phyloP scores from a whole-genome alignment of 176 grass and related monocot genomes.

The Rhynchospora breviuscula region DNA sequence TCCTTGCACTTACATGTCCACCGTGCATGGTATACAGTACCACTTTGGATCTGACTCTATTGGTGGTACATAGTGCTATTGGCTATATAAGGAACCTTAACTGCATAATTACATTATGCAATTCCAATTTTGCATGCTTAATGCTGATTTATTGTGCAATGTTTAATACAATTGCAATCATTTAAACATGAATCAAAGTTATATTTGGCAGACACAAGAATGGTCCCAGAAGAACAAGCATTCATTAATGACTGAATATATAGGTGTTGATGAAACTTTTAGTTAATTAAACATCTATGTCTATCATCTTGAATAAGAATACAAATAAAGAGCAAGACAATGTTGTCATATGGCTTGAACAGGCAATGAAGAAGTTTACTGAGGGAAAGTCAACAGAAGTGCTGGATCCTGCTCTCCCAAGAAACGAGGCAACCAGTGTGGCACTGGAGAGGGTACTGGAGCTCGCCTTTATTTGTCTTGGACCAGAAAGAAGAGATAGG shows the following conservation, averaged over 20 bases:
- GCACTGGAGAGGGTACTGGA: constrained; percentile 63
- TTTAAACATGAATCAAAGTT: neutral
- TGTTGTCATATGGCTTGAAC: neutral
- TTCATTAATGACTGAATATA: neutral
- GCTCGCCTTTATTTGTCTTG: constrained; percentile 59
- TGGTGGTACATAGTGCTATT: neutral
- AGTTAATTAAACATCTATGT: neutral
- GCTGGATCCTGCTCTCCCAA: constrained; percentile 49
- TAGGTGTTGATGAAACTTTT: neutral
- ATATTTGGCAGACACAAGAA: neutral
- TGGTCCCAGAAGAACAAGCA: neutral
- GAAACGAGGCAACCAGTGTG: constrained; percentile 15
- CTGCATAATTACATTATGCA: neutral
- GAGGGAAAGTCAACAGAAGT: constrained; percentile 42
- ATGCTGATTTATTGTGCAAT: neutral
- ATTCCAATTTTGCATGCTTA: neutral
- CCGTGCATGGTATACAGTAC: neutral
- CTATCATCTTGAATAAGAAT: neutral
- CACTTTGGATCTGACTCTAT: neutral
- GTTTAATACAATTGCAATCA: neutral
- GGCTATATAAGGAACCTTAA: neutral
- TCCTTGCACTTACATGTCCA: neutral
- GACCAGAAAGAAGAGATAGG: constrained; percentile 35
- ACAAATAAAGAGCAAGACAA: neutral
- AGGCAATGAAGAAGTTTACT: constrained; percentile 48